These are phyloP conservation scores for Tuber brumale DNA, from an alignment of 495 filamentous ascomycete species.

Conservation along the genomic window DNA sequence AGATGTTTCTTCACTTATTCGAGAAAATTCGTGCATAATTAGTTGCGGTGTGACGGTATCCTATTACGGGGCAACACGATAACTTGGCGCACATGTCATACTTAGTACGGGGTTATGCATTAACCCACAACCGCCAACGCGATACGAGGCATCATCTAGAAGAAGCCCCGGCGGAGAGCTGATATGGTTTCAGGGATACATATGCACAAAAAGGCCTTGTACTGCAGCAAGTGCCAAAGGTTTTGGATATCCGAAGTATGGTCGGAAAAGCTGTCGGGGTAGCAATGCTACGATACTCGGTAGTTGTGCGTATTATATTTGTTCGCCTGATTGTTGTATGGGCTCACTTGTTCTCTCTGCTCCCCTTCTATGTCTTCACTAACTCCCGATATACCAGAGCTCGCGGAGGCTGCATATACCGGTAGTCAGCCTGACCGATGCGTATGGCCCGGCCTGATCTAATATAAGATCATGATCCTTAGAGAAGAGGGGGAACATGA, in stretches of 20 bases:
- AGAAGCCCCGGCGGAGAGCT: neutral
- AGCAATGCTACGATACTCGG: neutral
- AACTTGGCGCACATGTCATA: neutral
- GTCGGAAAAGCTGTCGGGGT: neutral
- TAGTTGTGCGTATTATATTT: neutral
- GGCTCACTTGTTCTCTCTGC: neutral
- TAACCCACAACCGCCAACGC: neutral
- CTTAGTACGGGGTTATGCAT: neutral
- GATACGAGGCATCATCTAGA: neutral
- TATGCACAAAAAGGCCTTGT: neutral
- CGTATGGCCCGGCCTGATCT: neutral
- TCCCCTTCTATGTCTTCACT: neutral
- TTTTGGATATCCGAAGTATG: neutral
- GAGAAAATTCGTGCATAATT: neutral
- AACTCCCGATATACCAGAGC: neutral
- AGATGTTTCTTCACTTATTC: neutral
- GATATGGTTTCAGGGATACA: neutral
- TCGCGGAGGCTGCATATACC: neutral
- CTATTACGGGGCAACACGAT: neutral
- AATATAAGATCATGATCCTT: neutral
- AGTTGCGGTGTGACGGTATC: neutral
- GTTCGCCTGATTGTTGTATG: neutral
- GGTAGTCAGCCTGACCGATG: neutral
- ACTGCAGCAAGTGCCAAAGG: neutral
- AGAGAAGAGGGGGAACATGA: neutral